Base-by-base conservation (phyloP, 2,329 filamentous ascomycete genomes). In the Tympanopsis confertula region DNA sequence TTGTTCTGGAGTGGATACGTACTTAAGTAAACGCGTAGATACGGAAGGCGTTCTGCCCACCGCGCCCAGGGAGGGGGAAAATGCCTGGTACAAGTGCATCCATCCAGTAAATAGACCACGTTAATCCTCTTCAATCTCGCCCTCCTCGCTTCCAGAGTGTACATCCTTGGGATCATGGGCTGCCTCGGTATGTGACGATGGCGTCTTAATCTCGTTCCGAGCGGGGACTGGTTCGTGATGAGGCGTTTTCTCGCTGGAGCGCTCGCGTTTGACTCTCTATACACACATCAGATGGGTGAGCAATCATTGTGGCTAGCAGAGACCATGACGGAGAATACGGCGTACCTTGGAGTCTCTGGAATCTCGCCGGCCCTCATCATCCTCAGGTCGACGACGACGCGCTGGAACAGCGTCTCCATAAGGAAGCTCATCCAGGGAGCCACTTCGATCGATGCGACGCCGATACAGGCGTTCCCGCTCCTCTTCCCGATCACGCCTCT, bases 101-200 rank as follows among this genome's bases (percentile, higher is more conserved):
- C n/a, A n/a, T n/a, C n/a, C n/a, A n/a, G n/a, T n/a, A n/a, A n/a
- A n/a, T n/a, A n/a, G n/a, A n/a, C n/a, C n/a, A n/a, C 12, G 24
- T 53, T 63, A 76, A 48, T 78, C 74, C 66, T 96, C 88, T 60
- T 94, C 91, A 50, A 98, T 96, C 65, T 98, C 91, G 38, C 91
- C 91, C 61, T 98, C 91, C 62, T 98, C 91, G 53, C 88, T 95
- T 38, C 91, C 91, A 42, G 84, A 89, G 51, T 84, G 80, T 39
- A 87, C 68, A 39, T 69, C 73, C 50, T 64, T 64, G 26, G 49
- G 50, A 28, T 53, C 51, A 38, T 55, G 43, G 26, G 46, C 44
- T 30, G 51, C 41, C 19, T 56, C 47, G 19, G 46, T 41, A 33
- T 35, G 30, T 43, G 46, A 44, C 35, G 65, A 65, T 30, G 73